Base-by-base conservation (phyloP, 192 early-diverging fungal species). In the Coemansia pectinata region DNA sequence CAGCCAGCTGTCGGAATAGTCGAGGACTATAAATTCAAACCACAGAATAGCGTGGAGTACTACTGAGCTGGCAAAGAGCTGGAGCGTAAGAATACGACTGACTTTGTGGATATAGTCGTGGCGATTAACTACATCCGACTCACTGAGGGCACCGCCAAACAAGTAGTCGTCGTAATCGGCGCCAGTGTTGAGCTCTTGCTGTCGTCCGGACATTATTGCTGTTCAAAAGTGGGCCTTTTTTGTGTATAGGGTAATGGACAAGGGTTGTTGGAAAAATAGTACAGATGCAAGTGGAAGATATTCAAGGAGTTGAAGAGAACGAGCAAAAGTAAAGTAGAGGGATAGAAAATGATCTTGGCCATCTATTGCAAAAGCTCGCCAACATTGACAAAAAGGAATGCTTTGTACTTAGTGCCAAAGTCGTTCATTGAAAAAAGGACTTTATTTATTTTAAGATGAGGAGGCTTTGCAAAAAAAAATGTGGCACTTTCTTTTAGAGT, bases 51-150 rank as follows among this genome's bases (percentile, higher is more conserved):
- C 9, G 31, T 36, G 57, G 12, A 33, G 15, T 3, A 59, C 31
- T 31, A 59, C 33, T 36, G 57, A 59, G 34, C 14, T 36, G 57
- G 57, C 57, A 31, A 59, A 34, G 8, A 59, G 34, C 15, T 36
- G 34, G n/a, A 59, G 31, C 14, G 57, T 36, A 15, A 59, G 4
- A 11, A 59, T 36, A 9, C 17, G 29, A 14, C 57, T 14, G 34
- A 59, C 57, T 36, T 36, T 59, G 57, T 59, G 29, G 31, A 59
- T 19, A 33, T 36, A 59, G 57, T 33, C 57, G n/a, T 59, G 29
- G 57, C 57, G 57, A 34, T 33, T 36, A 10, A 36, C 57, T 34
- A 59, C 5, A 29, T 55, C 52, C 12, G 52, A 55, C 52, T 55
- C 52, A 11, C 52, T 55, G 52, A 55, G 52, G 10, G 52, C 25